A percentile compares a stretch with the other conserved stretches of the same genome.
Evolutionary conservation across 2,329 filamentous ascomycete species (phyloP).

Genomic region (Cordyceps tenuipes): DNA sequence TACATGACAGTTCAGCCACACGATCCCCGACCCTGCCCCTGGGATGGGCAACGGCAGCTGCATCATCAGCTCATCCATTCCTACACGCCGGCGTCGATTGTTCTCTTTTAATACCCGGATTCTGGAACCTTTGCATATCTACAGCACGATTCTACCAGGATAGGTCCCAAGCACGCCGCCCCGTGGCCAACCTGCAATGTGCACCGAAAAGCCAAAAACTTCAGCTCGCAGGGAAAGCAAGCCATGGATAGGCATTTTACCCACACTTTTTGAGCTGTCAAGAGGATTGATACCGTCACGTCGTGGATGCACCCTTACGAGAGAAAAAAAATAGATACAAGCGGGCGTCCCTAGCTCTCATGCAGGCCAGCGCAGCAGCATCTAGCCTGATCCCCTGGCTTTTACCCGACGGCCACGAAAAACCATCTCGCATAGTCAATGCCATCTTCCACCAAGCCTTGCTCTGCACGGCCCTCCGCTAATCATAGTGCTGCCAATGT

Average conservation of each 20-base stretch:
- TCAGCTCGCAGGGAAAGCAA: neutral
- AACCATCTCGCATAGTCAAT: neutral
- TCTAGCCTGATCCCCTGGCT: neutral
- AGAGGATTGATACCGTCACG: neutral
- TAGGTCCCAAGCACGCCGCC: neutral
- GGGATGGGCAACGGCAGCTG: neutral
- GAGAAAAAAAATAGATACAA: neutral
- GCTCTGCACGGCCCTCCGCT: neutral
- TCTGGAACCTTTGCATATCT: neutral
- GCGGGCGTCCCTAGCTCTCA: neutral
- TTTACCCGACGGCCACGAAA: neutral
- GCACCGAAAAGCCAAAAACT: neutral
- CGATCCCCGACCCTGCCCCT: neutral
- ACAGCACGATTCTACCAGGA: neutral
- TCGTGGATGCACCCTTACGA: slow-evolving; percentile 1
- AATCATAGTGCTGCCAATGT: neutral
- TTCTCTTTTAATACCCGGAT: neutral
- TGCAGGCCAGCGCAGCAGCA: neutral
- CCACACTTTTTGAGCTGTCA: neutral
- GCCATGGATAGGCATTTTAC: neutral
- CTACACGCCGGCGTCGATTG: neutral
- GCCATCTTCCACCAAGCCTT: neutral
- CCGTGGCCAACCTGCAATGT: neutral
- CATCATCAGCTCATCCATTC: neutral
- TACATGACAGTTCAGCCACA: neutral